Evolutionary conservation across 2,329 filamentous ascomycete genomes (phyloP), one percentile per base, ranked within the genome.

Genomic region (Dryadomyces quercus-mongolicae): DNA sequence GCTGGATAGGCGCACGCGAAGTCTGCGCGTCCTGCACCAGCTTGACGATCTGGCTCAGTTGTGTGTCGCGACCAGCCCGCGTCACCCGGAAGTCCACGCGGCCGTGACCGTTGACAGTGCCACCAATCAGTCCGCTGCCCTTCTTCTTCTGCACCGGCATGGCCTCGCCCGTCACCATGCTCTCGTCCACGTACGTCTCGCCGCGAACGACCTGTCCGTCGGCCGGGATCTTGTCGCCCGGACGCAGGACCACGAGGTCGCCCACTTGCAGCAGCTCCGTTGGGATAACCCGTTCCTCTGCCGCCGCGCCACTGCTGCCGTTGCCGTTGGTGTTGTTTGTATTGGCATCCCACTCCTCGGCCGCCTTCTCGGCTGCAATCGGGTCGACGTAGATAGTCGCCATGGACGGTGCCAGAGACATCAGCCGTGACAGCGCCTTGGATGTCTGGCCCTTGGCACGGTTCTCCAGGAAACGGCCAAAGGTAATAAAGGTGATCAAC

Each of bases 21-120:
- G 92, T 97, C 68, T 98, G 93, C 3, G 93, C 93, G 66, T 96
- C 89, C 68, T 98, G 93, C 0, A 98, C 93, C n/a, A 97, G 80
- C 68, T 92, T 93, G 59, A 98, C 93, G 60, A 98, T 98, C 69
- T 97, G 93, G 69, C 90, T 95, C 54, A 98, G 83, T 67, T 97
- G 92, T 1, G 93, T 98, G 65, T 98, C 92, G 58, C 91, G 86
- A 50, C 93, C 93, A 40, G 92, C 91, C 61, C 92, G 82, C 3
- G 88, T 95, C 56, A 98, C 93, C 46, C 87, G 83, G 68, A 97
- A 93, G 67, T 97, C 93, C 43, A 96, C 74, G 49, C 92, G 84
- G 2, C 93, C 93, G 59, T 91, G 86, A 22, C 91, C 89, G 66
- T 98, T 98, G 64, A 98, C 92, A 2, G 93, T 97, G 34, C 93